These are phyloP conservation scores for Populus pruinosa DNA, from an alignment of 345 rosid species.

Conservation along the genomic window DNA sequence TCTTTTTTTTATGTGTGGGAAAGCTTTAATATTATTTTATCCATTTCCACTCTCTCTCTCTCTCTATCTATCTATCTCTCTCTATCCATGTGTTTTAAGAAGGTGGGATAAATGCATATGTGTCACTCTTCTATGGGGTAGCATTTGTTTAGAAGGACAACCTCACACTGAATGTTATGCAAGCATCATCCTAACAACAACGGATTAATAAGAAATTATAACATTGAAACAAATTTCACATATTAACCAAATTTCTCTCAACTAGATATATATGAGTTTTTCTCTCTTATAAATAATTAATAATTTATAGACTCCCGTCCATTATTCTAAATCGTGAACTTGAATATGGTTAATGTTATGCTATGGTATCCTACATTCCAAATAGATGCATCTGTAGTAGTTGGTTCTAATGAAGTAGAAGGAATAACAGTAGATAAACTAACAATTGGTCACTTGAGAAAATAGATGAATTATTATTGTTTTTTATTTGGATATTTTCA, in stretches of 20 bases:
- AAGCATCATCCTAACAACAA: neutral
- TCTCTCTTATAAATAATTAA: neutral
- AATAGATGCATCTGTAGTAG: neutral
- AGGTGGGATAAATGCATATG: neutral
- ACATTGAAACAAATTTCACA: neutral
- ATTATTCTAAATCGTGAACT: neutral
- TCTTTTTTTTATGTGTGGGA: neutral
- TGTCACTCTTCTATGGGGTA: neutral
- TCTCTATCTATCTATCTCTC: no score
- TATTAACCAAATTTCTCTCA: no score
- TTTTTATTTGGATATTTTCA: neutral
- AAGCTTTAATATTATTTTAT: neutral
- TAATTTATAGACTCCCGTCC: neutral
- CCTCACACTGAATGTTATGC: neutral
- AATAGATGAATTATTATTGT: no score
- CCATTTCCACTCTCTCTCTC: neutral
- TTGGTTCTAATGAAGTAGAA: neutral
- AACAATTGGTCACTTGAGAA: no score
- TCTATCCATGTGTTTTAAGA: neutral
- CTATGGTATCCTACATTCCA: neutral
- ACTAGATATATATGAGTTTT: no score
- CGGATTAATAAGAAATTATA: neutral
- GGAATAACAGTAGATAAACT: no score
- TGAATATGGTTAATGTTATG: neutral
- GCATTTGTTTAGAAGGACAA: neutral